These are phyloP conservation scores for Cyberlindnera samutprakarnensis DNA, from an alignment of 805 yeast species.

Conservation along the genomic window DNA sequence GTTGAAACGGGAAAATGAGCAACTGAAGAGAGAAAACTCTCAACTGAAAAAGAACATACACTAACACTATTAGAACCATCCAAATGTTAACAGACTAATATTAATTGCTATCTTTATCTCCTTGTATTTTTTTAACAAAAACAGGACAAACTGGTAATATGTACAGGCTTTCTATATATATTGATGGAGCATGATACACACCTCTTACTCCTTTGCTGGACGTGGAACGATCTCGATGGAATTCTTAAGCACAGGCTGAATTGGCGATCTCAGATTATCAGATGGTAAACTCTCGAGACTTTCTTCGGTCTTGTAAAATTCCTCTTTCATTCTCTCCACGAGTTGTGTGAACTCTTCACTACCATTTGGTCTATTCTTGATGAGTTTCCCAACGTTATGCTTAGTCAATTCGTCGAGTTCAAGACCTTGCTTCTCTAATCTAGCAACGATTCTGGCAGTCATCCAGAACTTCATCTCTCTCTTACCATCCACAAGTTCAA, in stretches of 20 bases:
- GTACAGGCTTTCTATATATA: not conserved
- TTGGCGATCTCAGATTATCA: slow-evolving; percentile 12
- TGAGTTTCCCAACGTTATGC: slow-evolving; percentile 47
- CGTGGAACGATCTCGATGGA: slow-evolving; percentile 17
- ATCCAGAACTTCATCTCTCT: slow-evolving; percentile 70
- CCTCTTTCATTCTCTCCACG: slow-evolving; percentile 49
- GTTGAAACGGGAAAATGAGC: slow-evolving; percentile 33
- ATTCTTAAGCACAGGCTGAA: slow-evolving; percentile 14
- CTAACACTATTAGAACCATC: not conserved
- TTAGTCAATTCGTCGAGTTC: slow-evolving; percentile 46
- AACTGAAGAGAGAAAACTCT: slow-evolving; percentile 3
- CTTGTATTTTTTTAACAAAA: not conserved
- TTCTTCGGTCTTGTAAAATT: slow-evolving; percentile 29
- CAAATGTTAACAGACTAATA: not conserved
- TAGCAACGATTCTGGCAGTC: slow-evolving; percentile 78
- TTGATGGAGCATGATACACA: not conserved
- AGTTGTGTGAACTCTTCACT: slow-evolving; percentile 45
- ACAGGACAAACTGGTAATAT: not conserved
- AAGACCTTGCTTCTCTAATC: slow-evolving; percentile 57
- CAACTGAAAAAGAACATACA: not conserved
- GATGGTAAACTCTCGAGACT: slow-evolving; percentile 16
- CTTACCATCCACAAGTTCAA: slow-evolving; percentile 76
- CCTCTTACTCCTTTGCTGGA: slow-evolving; percentile 8
- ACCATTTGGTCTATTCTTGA: slow-evolving; percentile 41
- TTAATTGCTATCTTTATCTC: not conserved